These are phyloP conservation scores for Linnemannia elongata DNA, from an alignment of 192 early-diverging fungal species.

Conservation along the genomic window DNA sequence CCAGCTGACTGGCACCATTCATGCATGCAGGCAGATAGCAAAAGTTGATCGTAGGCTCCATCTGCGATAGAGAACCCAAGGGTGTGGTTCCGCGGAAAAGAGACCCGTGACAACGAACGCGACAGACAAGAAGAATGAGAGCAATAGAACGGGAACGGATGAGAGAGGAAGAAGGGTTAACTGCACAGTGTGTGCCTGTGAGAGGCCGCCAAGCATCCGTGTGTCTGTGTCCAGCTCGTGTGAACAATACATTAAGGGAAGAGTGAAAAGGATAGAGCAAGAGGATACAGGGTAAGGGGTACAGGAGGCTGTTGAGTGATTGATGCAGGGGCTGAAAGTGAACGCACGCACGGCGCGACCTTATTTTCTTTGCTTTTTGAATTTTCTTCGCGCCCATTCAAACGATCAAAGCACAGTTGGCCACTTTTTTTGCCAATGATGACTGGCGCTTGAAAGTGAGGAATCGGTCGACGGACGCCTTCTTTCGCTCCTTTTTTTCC, in stretches of 20 bases:
- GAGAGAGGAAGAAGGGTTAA: not conserved
- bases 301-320: not conserved
- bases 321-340: not conserved
- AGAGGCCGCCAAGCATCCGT: not conserved
- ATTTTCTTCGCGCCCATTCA: not conserved
- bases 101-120: not conserved
- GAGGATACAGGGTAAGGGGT: not conserved
- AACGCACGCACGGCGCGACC: not conserved
- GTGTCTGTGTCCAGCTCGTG: not conserved
- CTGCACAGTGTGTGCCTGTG: not conserved
- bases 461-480: no score
- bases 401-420: not conserved
- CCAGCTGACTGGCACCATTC: no score
- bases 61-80: not conserved
- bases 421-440: not conserved
- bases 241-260: not conserved
- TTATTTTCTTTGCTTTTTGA: not conserved
- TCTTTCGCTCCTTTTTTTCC: no score
- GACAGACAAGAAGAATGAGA: not conserved
- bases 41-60: not conserved
- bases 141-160: not conserved
- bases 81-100: not conserved
- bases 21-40: no score
- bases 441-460: no score
- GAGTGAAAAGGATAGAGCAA: no score